A percentile compares a stretch with the other conserved stretches of the same genome.
Evolutionary conservation across 164 flowering plant genomes (phyloP).

Genomic region (Kalanchoe fedtschenkoi): DNA sequence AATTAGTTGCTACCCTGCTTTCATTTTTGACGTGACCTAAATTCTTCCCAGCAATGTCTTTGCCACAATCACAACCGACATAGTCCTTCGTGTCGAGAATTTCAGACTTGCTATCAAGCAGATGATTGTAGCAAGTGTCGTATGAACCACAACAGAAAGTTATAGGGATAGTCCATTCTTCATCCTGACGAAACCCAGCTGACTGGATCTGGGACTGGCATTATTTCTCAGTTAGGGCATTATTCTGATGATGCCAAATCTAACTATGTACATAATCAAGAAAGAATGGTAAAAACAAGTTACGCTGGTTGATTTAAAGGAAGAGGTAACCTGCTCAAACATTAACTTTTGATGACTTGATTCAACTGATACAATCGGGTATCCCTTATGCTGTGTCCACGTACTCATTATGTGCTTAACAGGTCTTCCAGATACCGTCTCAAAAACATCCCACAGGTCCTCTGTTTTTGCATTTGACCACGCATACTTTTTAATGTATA

Average conservation of each 20-base stretch:
- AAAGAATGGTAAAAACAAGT: neutral
- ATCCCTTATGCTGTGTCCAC: conserved; percentile 90
- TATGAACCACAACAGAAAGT: conserved; percentile 72
- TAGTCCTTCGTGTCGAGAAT: conserved; percentile 30
- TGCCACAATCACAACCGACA: conserved; percentile 14
- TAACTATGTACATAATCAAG: no score
- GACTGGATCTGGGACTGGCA: conserved; percentile 74
- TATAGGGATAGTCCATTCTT: conserved; percentile 86
- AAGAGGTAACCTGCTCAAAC: conserved; percentile 63
- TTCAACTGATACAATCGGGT: conserved; percentile 73
- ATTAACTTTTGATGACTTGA: conserved; percentile 44
- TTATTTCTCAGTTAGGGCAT: no score
- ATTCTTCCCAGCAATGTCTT: conserved; percentile 2
- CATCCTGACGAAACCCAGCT: conserved; percentile 61
- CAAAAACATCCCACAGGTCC: conserved; percentile 80
- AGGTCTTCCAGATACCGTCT: conserved; percentile 77
- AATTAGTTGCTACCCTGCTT: no score
- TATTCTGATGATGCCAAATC: no score
- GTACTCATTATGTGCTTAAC: conserved; percentile 73
- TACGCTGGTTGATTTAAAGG: no score
- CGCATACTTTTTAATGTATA: conserved; percentile 66
- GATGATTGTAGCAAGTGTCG: conserved; percentile 40
- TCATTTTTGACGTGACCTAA: no score
- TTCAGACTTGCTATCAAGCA: conserved; percentile 38
- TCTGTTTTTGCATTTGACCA: conserved; percentile 80